phyloP scores from a whole-genome alignment of 208 protist species.

The Crithidia bombi region DNA sequence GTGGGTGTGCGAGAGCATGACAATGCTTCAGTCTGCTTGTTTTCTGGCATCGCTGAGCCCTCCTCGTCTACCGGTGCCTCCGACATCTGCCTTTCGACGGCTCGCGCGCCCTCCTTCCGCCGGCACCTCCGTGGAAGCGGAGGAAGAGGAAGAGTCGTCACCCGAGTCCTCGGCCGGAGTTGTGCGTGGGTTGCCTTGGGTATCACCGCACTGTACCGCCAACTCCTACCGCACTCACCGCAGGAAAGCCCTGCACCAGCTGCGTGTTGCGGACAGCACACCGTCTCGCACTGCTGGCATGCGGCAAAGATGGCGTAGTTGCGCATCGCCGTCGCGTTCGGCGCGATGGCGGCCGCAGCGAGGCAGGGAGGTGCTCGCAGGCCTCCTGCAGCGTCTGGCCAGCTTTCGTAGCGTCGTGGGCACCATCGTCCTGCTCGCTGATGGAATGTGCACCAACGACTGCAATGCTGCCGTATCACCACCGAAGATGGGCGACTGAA shows the following conservation, averaged over 20 bases:
- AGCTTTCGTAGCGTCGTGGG: background rate
- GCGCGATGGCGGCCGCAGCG: background rate
- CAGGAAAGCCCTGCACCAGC: constrained; percentile 42
- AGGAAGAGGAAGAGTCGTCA: constrained; percentile 6
- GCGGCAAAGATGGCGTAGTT: constrained; percentile 60
- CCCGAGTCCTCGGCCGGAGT: constrained; percentile 8
- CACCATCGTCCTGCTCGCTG: background rate
- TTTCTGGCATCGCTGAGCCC: constrained; percentile 11
- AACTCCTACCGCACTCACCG: constrained; percentile 13
- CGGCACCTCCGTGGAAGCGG: too few relatives aligned
- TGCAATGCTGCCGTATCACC: background rate
- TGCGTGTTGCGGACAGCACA: constrained; percentile 82
- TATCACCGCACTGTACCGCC: constrained; percentile 2
- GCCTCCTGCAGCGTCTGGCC: too few relatives aligned
- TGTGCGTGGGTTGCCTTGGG: constrained; percentile 4
- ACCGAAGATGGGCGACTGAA: constrained; percentile 46
- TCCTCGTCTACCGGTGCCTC: background rate
- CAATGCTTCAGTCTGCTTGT: constrained; percentile 22
- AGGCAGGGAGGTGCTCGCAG: constrained; percentile 11
- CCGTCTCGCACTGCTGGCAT: constrained; percentile 63
- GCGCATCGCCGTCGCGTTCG: constrained; percentile 28
- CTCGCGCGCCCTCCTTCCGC: too few relatives aligned
- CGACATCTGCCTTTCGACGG: too few relatives aligned
- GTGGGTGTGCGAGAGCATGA: constrained; percentile 51
- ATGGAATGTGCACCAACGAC: constrained; percentile 1